Conservation (phyloP, 768 basidiomycete genomes). For the Leucosporidium scottii region DNA sequence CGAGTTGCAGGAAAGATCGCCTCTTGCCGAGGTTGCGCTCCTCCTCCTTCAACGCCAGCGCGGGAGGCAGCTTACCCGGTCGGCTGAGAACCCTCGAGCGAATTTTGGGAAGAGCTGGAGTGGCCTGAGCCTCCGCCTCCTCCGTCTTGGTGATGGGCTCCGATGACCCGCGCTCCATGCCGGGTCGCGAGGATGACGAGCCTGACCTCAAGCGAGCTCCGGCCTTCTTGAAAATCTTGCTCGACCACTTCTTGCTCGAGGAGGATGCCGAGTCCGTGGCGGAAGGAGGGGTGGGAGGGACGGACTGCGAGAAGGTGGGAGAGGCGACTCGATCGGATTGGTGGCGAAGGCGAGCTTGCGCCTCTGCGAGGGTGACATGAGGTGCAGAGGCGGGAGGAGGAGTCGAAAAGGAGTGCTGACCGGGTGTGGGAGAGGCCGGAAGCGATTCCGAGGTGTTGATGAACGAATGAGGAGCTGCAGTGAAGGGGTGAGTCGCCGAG, state of each 20-base stretch:
- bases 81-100: slow-evolving; percentile 5
- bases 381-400: slow-evolving; percentile 15
- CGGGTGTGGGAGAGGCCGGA: background rate
- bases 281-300: background rate
- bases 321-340: background rate
- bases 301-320: background rate
- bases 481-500: background rate
- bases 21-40: slow-evolving; percentile 53
- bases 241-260: slow-evolving; percentile 17
- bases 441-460: background rate
- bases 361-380: slow-evolving; percentile 4
- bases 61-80: background rate
- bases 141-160: slow-evolving; percentile 23
- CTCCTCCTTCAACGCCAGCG: background rate
- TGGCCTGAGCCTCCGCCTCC: slow-evolving; percentile 6
- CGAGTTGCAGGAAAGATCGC: slow-evolving; percentile 82
- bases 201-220: background rate
- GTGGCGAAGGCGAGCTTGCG: background rate
- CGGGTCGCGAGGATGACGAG: background rate
- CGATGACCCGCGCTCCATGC: slow-evolving; percentile 11
- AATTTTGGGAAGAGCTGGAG: slow-evolving; percentile 6
- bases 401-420: slow-evolving; percentile 24
- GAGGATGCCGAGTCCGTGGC: background rate
- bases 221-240: slow-evolving; percentile 28
- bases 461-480: slow-evolving; percentile 1